Conservation (phyloP, 2,329 filamentous ascomycete genomes). For the Cadophora gregata region DNA sequence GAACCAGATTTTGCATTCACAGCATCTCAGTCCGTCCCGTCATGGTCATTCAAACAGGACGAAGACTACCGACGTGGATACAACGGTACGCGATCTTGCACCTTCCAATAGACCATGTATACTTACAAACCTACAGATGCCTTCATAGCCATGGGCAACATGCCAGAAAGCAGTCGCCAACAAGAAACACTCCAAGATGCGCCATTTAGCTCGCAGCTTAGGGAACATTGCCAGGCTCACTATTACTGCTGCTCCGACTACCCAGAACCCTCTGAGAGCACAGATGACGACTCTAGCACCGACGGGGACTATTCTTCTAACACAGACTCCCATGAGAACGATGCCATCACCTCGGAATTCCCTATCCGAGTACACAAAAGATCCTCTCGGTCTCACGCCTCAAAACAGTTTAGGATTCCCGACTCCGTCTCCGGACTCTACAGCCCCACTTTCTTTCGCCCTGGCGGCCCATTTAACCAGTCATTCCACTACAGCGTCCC, state of each 20-base stretch:
- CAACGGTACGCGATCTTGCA: background rate
- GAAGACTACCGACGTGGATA: background rate
- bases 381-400: too few relatives aligned
- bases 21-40: background rate
- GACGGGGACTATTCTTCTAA: background rate
- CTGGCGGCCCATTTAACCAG: too few relatives aligned
- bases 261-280: background rate
- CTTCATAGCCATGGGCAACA: background rate
- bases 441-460: too few relatives aligned
- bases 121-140: background rate
- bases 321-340: background rate
- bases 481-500: too few relatives aligned
- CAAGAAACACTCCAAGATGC: background rate
- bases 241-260: background rate
- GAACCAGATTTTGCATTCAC: background rate
- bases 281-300: background rate
- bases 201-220: background rate
- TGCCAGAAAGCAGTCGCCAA: background rate
- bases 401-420: too few relatives aligned
- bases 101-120: background rate
- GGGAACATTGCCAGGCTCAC: background rate
- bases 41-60: background rate
- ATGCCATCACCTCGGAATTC: background rate
- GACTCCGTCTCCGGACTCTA: too few relatives aligned
- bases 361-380: background rate